A percentile compares a stretch with the other conserved stretches of the same genome.
phyloP scores from a whole-genome alignment of 1,284 basidiomycete genomes.

The Cutaneotrichosporon spelunceum region DNA sequence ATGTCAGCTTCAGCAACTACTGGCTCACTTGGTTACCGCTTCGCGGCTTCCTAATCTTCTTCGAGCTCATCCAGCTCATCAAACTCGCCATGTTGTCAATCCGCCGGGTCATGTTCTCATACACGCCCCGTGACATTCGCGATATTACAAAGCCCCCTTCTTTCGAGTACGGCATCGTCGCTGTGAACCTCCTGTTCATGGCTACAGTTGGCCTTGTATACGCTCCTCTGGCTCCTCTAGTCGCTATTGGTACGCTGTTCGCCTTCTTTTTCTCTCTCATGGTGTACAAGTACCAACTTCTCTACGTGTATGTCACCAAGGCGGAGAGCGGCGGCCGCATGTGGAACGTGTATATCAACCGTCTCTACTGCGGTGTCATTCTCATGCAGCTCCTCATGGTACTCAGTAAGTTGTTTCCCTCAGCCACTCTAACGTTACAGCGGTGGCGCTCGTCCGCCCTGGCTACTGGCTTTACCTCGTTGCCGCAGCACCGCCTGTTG shows the following conservation, averaged over 20 bases:
- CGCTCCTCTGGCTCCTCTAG: slow-evolving; percentile 84
- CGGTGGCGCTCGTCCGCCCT: slow-evolving; percentile 73
- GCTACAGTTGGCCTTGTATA: slow-evolving; percentile 81
- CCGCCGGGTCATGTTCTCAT: slow-evolving; percentile 82
- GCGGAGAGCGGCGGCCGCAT: slow-evolving; percentile 88
- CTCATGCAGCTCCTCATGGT: slow-evolving; percentile 83
- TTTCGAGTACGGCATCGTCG: slow-evolving; percentile 64
- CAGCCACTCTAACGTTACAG: slow-evolving; percentile 50
- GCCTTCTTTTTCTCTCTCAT: slow-evolving; percentile 68
- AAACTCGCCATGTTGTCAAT: slow-evolving; percentile 83
- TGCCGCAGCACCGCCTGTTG: slow-evolving; percentile 64
- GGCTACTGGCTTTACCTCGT: slow-evolving; percentile 59
- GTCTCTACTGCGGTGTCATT: slow-evolving; percentile 68
- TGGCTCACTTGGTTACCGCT: slow-evolving; percentile 95
- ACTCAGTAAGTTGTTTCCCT: slow-evolving; percentile 61
- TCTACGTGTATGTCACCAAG: slow-evolving; percentile 83
- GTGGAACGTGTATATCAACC: slow-evolving; percentile 89
- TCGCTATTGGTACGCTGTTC: slow-evolving; percentile 60
- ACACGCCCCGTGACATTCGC: slow-evolving; percentile 91
- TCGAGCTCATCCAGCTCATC: slow-evolving; percentile 92
- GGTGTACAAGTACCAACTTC: slow-evolving; percentile 82
- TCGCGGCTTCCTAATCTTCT: slow-evolving; percentile 87
- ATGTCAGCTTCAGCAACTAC: slow-evolving; percentile 70
- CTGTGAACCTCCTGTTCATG: slow-evolving; percentile 69
- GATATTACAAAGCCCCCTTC: slow-evolving; percentile 94